Percentiles rank a stretch among this genome's conserved stretches.
Evolutionary conservation across 805 yeast genomes (phyloP).

Genomic region (Starmerella lactis-condensi): DNA sequence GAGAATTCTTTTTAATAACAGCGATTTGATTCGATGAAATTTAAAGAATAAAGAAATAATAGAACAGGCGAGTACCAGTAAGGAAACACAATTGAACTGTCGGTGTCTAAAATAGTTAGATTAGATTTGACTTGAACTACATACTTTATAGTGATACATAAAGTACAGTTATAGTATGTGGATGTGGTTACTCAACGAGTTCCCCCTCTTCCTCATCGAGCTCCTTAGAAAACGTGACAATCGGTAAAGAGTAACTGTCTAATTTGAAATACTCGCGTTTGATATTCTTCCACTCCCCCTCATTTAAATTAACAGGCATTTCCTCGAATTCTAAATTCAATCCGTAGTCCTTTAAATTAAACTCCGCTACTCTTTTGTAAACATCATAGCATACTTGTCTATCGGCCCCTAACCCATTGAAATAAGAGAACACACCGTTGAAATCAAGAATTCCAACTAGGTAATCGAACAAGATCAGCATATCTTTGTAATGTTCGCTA

Average conservation of each 20-base stretch:
- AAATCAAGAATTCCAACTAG: constrained; percentile 70
- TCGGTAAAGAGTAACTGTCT: constrained; percentile 20
- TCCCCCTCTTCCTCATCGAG: constrained; percentile 13
- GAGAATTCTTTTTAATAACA: too few species aligned
- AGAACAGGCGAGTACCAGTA: too few species aligned
- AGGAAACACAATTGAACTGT: too few species aligned
- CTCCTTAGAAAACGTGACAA: constrained; percentile 13
- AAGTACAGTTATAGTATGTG: too few species aligned
- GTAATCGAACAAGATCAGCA: constrained; percentile 66
- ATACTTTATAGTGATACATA: too few species aligned
- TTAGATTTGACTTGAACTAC: too few species aligned
- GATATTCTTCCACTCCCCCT: constrained; percentile 23
- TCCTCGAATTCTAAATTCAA: constrained; percentile 36
- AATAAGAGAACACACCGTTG: constrained; percentile 70
- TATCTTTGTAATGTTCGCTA: constrained; percentile 77
- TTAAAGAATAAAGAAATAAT: too few species aligned
- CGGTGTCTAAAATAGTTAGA: too few species aligned
- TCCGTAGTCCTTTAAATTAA: constrained; percentile 69
- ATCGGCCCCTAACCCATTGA: constrained; percentile 80
- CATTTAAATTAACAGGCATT: constrained; percentile 22
- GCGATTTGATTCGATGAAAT: too few species aligned
- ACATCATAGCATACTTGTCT: constrained; percentile 62
- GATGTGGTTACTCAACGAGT: neutral
- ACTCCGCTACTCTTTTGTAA: constrained; percentile 59
- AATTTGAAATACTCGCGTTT: constrained; percentile 23